Percentiles rank a stretch among this genome's conserved stretches.
Evolutionary conservation across 768 basidiomycete genomes (phyloP).

Genomic region (Dendrothele bispora): DNA sequence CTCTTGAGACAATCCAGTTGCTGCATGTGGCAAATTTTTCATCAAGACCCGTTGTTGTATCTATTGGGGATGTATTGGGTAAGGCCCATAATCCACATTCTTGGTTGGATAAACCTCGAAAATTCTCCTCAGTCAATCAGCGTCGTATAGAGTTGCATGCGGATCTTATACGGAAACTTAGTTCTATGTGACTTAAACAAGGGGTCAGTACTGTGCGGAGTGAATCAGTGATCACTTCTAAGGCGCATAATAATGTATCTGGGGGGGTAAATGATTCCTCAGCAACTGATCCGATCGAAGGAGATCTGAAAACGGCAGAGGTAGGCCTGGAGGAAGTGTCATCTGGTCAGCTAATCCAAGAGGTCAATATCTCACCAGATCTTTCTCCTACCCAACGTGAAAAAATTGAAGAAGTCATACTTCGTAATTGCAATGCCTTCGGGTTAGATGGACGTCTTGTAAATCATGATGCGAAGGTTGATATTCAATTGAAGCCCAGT

Average conservation of each 20-base stretch:
- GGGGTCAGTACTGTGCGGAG: neutral
- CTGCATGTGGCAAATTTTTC: neutral
- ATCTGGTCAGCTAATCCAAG: too few species aligned
- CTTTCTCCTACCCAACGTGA: too few species aligned
- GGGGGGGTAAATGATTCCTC: neutral
- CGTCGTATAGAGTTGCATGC: neutral
- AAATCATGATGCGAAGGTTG: too few species aligned
- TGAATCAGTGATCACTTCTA: neutral
- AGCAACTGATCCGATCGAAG: neutral
- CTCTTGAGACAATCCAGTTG: neutral
- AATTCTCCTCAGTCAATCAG: neutral
- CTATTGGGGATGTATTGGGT: neutral
- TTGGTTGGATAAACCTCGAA: neutral
- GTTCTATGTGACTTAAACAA: too few species aligned
- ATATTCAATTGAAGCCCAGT: slow-evolving; percentile 13
- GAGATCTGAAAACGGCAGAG: neutral
- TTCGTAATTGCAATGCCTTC: slow-evolving; percentile 13
- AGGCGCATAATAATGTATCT: neutral
- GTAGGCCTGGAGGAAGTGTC: too few species aligned
- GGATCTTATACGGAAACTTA: neutral
- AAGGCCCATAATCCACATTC: neutral
- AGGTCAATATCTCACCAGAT: too few species aligned
- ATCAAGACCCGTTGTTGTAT: neutral
- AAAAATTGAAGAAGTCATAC: too few species aligned
- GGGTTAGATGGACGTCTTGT: slow-evolving; percentile 19